Percentiles rank a stretch among this genome's conserved stretches.
Conservation (phyloP, 768 basidiomycete species). For the Suillus subluteus region DNA sequence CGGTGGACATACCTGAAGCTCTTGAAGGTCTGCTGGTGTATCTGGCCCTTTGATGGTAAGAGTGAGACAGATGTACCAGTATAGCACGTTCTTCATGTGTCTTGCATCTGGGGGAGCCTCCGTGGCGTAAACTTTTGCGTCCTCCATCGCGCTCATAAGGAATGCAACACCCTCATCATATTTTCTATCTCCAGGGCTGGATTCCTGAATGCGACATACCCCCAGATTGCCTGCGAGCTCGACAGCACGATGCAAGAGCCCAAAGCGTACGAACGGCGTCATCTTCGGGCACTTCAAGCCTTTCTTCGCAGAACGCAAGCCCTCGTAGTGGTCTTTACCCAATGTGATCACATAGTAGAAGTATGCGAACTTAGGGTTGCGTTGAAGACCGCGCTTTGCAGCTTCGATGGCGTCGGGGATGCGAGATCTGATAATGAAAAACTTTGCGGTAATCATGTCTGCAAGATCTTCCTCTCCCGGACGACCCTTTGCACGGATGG, state of each 20-base stretch:
- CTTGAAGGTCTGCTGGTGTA: constrained; percentile 49
- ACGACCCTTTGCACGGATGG: constrained; percentile 49
- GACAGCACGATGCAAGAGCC: constrained; percentile 63
- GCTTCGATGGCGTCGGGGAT: constrained; percentile 50
- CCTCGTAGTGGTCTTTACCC: constrained; percentile 49
- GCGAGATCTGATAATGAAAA: constrained; percentile 50
- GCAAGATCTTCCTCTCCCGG: constrained; percentile 53
- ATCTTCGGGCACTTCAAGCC: constrained; percentile 59
- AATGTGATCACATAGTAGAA: constrained; percentile 67
- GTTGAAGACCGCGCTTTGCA: constrained; percentile 51
- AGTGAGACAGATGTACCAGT: constrained; percentile 61
- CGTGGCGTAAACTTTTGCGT: constrained; percentile 56
- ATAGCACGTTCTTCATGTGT: constrained; percentile 59
- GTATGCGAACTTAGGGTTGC: constrained; percentile 63
- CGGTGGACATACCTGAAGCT: constrained; percentile 48
- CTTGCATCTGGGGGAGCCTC: constrained; percentile 65
- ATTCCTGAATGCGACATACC: constrained; percentile 49
- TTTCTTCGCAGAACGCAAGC: constrained; percentile 65
- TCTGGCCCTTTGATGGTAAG: constrained; percentile 56
- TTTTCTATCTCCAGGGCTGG: constrained; percentile 42
- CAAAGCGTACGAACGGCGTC: constrained; percentile 58
- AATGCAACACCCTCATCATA: constrained; percentile 67
- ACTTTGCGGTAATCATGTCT: constrained; percentile 70
- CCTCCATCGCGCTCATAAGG: constrained; percentile 60
- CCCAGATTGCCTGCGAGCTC: constrained; percentile 64